These are phyloP conservation scores for Malassezia sp. DNA, from an alignment of 1,284 basidiomycete genomes.

Conservation along the genomic window DNA sequence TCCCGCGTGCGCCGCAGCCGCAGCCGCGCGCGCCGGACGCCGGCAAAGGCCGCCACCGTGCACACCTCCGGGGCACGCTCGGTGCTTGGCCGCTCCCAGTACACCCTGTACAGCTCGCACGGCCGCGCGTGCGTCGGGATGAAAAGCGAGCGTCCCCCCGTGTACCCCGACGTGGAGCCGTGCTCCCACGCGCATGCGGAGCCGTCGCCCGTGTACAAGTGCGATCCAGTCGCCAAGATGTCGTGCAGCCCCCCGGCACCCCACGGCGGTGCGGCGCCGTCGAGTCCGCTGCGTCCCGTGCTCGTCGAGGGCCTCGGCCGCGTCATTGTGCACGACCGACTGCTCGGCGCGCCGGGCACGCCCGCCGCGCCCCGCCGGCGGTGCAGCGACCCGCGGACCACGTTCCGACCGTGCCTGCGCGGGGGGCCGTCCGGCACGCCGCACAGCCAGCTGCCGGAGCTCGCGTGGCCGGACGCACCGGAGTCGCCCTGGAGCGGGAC, in stretches of 20 bases:
- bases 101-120: not conserved
- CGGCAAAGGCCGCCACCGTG: too few species aligned
- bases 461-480: constrained; percentile 4
- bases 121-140: constrained; percentile 6
- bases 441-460: not conserved
- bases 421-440: not conserved
- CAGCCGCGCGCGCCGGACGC: too few species aligned
- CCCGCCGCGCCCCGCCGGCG: not conserved
- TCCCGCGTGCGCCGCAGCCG: too few species aligned
- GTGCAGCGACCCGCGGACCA: not conserved
- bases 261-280: not conserved
- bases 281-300: constrained; percentile 1
- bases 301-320: constrained; percentile 11
- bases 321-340: constrained; percentile 2
- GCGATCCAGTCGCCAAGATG: not conserved
- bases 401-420: not conserved
- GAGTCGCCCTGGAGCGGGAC: not conserved
- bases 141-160: not conserved
- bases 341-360: not conserved
- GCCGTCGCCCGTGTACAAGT: not conserved
- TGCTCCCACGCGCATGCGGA: too few species aligned
- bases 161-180: too few species aligned
- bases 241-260: not conserved
- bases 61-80: too few species aligned
- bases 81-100: constrained; percentile 13